Evolutionary conservation across 2,329 filamentous ascomycete species (phyloP), one percentile per base, ranked within the genome.

Genomic region (Diplocarpon rosae): DNA sequence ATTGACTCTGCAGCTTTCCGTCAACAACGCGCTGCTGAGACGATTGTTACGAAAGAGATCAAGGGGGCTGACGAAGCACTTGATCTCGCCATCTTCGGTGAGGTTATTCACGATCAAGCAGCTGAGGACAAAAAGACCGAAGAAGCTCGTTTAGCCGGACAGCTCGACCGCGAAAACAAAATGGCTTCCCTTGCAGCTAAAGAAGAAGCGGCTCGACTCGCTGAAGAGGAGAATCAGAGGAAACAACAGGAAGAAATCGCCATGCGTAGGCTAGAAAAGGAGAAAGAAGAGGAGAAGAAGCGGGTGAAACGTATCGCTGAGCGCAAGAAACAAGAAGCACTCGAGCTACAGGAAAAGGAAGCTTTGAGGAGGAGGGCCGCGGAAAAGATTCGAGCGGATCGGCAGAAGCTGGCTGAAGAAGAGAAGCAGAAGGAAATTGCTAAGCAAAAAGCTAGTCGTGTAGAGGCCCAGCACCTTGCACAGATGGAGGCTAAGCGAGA

Each of bases 61-160:
- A 31, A 50, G 6, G 49, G 27, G 4, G 38, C 42, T 36, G 31
- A 45, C 2, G 38, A 38, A 10, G 41, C 37, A 8, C 27, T 47
- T 4, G 49, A 57, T 10, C 10, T 42, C 4, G 49, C 47, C 2
- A 16, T 55, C 2, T 56, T 56, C n/a, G 55, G 54, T 2, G 50
- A 53, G 39, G 35, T 48, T 9, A n/a, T 53, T n/a, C 30, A 27
- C 12, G 52, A 56, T 20, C 33, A 39, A 30, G 42, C 35, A 16
- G 37, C 34, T 3, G 43, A 44, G 16, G 38, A 32, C 29, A 29
- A 44, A 28, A 48, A 46, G n/a, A 37, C 43, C 3, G 37, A 43
- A 34, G 46, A 48, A 27, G 41, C 43, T n/a, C 41, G 41, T 24
- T 33, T 33, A 1, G 35, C 28, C 10, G 28, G 41, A 1, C 33